Evolutionary conservation across 1,284 basidiomycete genomes (phyloP).

Genomic region (Malassezia globosa): DNA sequence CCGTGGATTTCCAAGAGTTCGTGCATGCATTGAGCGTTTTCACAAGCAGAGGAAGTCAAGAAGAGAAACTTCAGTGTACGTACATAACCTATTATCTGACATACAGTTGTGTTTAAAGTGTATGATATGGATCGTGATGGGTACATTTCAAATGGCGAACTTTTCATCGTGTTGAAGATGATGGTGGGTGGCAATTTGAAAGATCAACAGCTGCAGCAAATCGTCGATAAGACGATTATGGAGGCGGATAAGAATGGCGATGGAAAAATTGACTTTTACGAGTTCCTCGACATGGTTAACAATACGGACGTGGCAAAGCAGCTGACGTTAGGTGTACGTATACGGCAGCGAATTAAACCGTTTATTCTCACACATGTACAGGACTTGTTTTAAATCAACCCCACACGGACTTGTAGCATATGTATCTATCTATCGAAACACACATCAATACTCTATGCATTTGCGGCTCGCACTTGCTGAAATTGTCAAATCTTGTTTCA

Average conservation of each 20-base stretch:
- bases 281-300: slow-evolving; percentile 91
- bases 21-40: slow-evolving; percentile 95
- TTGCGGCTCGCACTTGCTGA: too few relatives aligned
- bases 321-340: slow-evolving; percentile 87
- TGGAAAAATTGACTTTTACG: slow-evolving; percentile 90
- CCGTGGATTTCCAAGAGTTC: slow-evolving; percentile 98
- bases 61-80: slow-evolving; percentile 90
- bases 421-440: not conserved
- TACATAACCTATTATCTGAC: slow-evolving; percentile 22
- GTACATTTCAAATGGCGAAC: slow-evolving; percentile 94
- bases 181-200: slow-evolving; percentile 99
- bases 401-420: not conserved
- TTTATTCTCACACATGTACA: not conserved
- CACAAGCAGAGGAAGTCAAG: slow-evolving; percentile 83
- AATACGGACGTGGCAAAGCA: slow-evolving; percentile 97
- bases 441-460: not conserved
- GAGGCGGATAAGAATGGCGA: slow-evolving; percentile 95
- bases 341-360: not conserved
- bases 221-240: slow-evolving; percentile 99
- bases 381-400: slow-evolving; percentile 9
- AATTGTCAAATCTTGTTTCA: too few relatives aligned
- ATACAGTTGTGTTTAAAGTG: slow-evolving; percentile 85
- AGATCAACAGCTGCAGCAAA: slow-evolving; percentile 98
- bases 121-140: slow-evolving; percentile 97
- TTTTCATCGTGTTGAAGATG: slow-evolving; percentile 97